Conservation (phyloP, 75 land plant species). For the Ceratopteris richardii region DNA sequence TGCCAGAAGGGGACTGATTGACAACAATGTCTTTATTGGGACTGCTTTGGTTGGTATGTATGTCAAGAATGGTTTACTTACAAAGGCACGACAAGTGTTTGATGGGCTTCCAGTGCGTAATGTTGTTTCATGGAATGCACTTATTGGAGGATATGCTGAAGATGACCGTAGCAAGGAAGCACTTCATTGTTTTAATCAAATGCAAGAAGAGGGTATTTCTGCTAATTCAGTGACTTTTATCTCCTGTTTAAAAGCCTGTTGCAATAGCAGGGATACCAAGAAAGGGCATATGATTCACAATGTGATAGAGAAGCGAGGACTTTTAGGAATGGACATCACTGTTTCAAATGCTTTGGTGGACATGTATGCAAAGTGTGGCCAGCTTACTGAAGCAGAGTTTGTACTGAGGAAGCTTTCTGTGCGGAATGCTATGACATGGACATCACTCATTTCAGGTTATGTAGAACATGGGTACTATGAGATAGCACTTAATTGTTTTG, state of each 20-base stretch:
- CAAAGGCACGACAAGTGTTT: slow-evolving; percentile 18
- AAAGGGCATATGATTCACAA: slow-evolving; percentile 8
- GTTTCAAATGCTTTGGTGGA: no score
- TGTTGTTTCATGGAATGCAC: slow-evolving; percentile 38
- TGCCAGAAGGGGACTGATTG: slow-evolving; percentile 16
- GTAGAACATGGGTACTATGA: no score
- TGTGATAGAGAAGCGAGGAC: neutral
- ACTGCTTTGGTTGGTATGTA: slow-evolving; percentile 36
- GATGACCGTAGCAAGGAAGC: slow-evolving; percentile 13
- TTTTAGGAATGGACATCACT: neutral
- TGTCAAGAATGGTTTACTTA: slow-evolving; percentile 10
- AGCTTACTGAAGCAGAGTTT: no score
- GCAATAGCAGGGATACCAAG: neutral
- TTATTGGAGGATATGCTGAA: slow-evolving; percentile 28
- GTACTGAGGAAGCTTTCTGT: no score
- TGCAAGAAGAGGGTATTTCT: slow-evolving; percentile 11
- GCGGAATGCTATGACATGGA: no score
- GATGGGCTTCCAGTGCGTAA: slow-evolving; percentile 14
- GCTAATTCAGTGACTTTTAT: slow-evolving; percentile 18
- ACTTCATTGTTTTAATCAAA: slow-evolving; percentile 5
- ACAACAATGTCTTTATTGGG: slow-evolving; percentile 18
- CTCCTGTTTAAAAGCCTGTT: slow-evolving; percentile 18
- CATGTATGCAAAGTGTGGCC: no score
- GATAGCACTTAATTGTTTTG: no score
- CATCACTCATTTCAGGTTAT: no score